phyloP scores from a whole-genome alignment of 306 rosid genomes.

The Rosa persica region DNA sequence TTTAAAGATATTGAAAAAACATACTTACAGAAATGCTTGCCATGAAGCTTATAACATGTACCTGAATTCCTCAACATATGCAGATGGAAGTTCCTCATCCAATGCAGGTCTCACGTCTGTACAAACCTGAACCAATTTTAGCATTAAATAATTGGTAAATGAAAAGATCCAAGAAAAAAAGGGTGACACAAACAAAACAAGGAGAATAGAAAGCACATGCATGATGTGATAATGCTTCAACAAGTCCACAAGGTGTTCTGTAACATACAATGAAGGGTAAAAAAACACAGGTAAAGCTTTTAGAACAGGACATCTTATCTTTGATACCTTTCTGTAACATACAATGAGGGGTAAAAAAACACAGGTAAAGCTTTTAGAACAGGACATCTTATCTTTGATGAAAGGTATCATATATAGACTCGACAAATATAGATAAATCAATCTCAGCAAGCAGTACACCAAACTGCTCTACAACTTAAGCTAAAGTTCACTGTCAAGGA shows the following conservation, averaged over 20 bases:
- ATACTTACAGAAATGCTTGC: not conserved
- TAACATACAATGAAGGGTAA: not conserved
- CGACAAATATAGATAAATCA: not conserved
- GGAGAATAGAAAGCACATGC: not conserved
- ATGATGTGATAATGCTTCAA: not conserved
- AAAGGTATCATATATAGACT: not conserved
- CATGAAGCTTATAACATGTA: slow-evolving; percentile 32
- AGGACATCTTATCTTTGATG: not conserved
- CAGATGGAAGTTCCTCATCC: slow-evolving; percentile 91
- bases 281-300: not conserved
- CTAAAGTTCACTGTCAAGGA: not conserved
- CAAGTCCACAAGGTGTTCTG: not conserved
- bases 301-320: too few relatives aligned
- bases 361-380: not conserved
- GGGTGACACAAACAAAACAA: slow-evolving; percentile 1
- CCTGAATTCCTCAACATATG: slow-evolving; percentile 91
- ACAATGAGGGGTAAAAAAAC: too few relatives aligned
- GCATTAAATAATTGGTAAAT: slow-evolving; percentile 28
- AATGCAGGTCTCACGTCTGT: slow-evolving; percentile 71
- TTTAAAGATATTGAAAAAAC: not conserved
- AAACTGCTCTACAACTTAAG: not conserved
- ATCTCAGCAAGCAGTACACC: not conserved
- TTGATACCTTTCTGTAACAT: slow-evolving; percentile 49
- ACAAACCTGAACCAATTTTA: slow-evolving; percentile 76
- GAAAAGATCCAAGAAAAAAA: not conserved